Percentiles rank a stretch among this genome's conserved stretches.
Conservation (phyloP, 2,329 filamentous ascomycete genomes). For the Penicillium sp. region DNA sequence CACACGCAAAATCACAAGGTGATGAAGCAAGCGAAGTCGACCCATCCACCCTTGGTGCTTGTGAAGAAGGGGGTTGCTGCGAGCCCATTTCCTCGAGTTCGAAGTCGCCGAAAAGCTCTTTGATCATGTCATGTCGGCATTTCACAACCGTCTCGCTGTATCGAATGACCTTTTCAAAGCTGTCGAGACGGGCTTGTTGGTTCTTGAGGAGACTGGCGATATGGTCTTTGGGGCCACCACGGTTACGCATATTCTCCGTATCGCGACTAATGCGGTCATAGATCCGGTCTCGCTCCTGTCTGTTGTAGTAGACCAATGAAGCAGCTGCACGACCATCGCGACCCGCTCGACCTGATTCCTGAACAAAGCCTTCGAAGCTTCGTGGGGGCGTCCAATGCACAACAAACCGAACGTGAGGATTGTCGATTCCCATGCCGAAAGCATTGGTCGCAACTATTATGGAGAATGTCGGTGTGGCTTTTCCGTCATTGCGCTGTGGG, state of each 20-base stretch:
- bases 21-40: conserved; percentile 69
- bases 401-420: conserved; percentile 89
- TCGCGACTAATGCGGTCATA: conserved; percentile 52
- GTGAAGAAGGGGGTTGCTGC: conserved; percentile 18
- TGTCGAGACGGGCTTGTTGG: conserved; percentile 53
- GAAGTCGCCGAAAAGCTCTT: conserved; percentile 71
- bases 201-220: conserved; percentile 39
- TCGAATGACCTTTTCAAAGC: conserved; percentile 65
- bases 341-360: conserved; percentile 89
- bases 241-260: conserved; percentile 37
- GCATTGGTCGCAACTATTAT: conserved; percentile 93
- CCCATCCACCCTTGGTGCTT: conserved; percentile 11
- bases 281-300: conserved; percentile 77
- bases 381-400: conserved; percentile 93
- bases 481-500: conserved; percentile 10
- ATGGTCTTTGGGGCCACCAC: conserved; percentile 30
- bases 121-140: conserved; percentile 75
- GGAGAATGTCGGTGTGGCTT: conserved; percentile 65
- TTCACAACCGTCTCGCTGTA: conserved; percentile 75
- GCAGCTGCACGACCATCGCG: conserved; percentile 82
- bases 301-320: conserved; percentile 87
- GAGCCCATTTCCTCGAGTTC: conserved; percentile 36
- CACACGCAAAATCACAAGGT: no score
- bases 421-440: conserved; percentile 98
- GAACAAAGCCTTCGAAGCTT: conserved; percentile 93